Base-by-base conservation (phyloP, 768 basidiomycete species). In the Mrakia frigida region DNA sequence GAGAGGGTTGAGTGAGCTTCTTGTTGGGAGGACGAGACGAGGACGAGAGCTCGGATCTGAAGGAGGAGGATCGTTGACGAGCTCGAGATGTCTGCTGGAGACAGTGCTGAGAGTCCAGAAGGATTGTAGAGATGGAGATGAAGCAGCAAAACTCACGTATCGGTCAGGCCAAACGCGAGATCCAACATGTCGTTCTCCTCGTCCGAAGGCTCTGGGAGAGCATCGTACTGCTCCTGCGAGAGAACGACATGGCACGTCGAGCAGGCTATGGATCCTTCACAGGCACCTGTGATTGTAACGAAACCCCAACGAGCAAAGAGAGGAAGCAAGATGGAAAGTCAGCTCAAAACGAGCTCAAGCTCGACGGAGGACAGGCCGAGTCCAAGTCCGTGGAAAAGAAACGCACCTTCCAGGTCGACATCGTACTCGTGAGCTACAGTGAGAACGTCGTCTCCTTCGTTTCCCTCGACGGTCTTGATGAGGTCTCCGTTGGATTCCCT, bases 171-270 rank as follows among this genome's bases (percentile, higher is more conserved):
- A 80, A 98, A 98, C 5, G 96, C 96, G 87, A 98, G 92, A 83
- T 98, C 96, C 53, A 99, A 88, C 84, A 83, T 84, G 74, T 84
- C 95, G 81, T 98, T 99, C 85, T 99, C 96, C 82, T 99, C 96
- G 79, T 98, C 96, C 74, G 92, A 92, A 6, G 96, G 95, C 81
- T 98, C 96, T 1, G 92, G 91, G 3, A 98, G 87, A 67, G 87
- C 82, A 83, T 98, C 92, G 82, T 94, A 98, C 77, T 90, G 86
- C 81, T 94, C 90, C 31, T 87, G 87, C 35, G 89, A 86, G 73
- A 95, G 86, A 76, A 99, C 93, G 74, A 98, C 88, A 82, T 99
- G 96, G 83, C 96, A 99, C 31, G 96, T 99, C 21, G 96, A 98
- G 82, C 96, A 99, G 23, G 96, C 96, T 68, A 97, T 88, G 1